Evolutionary conservation across 306 rosid genomes (phyloP).

Genomic region (Notholithocarpus densiflorus): DNA sequence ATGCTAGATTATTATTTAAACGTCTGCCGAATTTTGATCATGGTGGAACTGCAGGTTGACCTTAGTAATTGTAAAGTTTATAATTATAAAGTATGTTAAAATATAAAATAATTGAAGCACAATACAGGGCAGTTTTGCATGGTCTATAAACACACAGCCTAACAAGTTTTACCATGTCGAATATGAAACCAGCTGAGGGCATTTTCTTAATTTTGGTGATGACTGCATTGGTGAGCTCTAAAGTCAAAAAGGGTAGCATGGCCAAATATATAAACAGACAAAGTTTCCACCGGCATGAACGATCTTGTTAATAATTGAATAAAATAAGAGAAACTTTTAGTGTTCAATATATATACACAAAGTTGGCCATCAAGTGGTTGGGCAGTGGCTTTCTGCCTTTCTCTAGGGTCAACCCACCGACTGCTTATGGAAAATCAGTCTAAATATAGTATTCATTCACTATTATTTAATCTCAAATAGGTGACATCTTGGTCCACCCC

Average conservation of each 20-base stretch:
- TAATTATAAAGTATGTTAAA: not conserved
- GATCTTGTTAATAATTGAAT: not conserved
- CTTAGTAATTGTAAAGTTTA: slow-evolving; percentile 22
- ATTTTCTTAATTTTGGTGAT: not conserved
- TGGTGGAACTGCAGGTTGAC: slow-evolving; percentile 14
- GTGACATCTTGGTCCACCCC: too few species aligned
- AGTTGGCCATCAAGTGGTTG: not conserved
- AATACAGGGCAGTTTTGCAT: not conserved
- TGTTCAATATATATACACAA: not conserved
- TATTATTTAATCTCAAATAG: not conserved
- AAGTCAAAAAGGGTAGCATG: slow-evolving; percentile 20
- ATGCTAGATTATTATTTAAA: not conserved
- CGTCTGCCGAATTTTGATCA: not conserved
- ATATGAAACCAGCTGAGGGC: not conserved
- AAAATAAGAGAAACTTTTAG: not conserved
- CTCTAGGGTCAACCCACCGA: not conserved
- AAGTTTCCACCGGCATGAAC: slow-evolving; percentile 21
- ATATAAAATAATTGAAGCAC: not conserved
- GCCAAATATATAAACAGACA: slow-evolving; percentile 20
- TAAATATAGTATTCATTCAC: not conserved
- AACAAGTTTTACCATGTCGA: not conserved
- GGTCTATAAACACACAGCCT: slow-evolving; percentile 2
- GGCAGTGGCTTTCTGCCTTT: not conserved
- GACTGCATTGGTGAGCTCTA: not conserved
- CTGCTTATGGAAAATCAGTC: not conserved